Conservation (phyloP, 2,329 filamentous ascomycete genomes). For the Penicillium carneum region DNA sequence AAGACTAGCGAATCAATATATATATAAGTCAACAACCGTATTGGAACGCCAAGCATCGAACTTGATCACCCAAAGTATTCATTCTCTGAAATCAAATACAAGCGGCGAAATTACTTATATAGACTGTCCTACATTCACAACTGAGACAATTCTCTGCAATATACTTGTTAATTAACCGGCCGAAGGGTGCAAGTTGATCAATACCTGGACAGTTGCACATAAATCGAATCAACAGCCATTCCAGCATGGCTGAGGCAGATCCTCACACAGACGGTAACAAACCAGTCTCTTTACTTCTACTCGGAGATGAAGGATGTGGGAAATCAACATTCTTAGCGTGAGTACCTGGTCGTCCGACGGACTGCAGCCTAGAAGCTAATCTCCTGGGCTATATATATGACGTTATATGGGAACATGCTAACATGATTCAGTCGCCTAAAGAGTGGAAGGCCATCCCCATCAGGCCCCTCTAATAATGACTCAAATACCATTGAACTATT, state of each 20-base stretch:
- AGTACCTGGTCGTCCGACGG: constrained; percentile 40
- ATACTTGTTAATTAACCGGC: neutral
- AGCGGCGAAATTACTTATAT: neutral
- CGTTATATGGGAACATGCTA: neutral
- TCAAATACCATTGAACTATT: constrained; percentile 53
- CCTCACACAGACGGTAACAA: constrained; percentile 16
- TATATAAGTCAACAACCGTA: neutral
- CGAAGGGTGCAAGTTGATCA: neutral
- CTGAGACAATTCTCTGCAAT: neutral
- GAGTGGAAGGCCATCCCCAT: constrained; percentile 24
- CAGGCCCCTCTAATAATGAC: constrained; percentile 35
- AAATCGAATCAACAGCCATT: neutral
- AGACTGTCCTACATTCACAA: neutral
- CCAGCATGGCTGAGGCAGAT: constrained; percentile 20
- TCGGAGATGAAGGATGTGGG: constrained; percentile 66
- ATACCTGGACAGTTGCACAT: neutral
- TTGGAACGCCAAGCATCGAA: constrained; percentile 10
- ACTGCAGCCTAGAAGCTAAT: too few relatives aligned
- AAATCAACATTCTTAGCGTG: constrained; percentile 70
- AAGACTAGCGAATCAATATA: neutral
- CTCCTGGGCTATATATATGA: neutral
- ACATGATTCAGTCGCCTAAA: constrained; percentile 30
- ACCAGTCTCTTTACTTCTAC: constrained; percentile 58
- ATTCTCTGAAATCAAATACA: neutral
- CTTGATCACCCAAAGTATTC: neutral